Evolutionary conservation across 148 eudicot genomes (phyloP).

Genomic region (Linanthus parryae): DNA sequence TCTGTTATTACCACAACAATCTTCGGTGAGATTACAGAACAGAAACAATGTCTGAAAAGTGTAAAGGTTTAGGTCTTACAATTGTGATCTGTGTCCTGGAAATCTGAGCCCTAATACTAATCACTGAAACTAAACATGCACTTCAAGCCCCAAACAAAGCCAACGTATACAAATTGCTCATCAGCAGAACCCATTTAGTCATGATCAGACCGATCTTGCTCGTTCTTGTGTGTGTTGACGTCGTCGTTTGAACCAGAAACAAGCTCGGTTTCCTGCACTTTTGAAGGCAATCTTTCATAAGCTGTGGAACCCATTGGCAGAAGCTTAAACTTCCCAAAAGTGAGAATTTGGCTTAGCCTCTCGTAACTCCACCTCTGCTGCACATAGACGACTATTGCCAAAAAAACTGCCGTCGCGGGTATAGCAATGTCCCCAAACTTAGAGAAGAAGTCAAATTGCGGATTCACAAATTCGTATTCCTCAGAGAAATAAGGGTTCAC

Average conservation of each 20-base stretch:
- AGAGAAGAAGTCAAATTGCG: slow-evolving; percentile 52
- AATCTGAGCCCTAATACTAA: too few relatives aligned
- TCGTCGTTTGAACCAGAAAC: slow-evolving; percentile 29
- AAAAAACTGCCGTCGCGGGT: slow-evolving; percentile 38
- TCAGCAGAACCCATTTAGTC: not conserved
- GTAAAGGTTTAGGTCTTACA: too few relatives aligned
- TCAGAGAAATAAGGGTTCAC: slow-evolving; percentile 60
- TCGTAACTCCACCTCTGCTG: slow-evolving; percentile 77
- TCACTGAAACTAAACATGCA: too few relatives aligned
- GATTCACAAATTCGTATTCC: slow-evolving; percentile 73
- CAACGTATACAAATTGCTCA: too few relatives aligned
- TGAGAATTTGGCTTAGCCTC: slow-evolving; percentile 32
- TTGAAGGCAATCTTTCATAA: slow-evolving; percentile 62
- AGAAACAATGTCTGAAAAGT: too few relatives aligned
- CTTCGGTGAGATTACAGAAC: too few relatives aligned
- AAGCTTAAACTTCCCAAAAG: slow-evolving; percentile 32
- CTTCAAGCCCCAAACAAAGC: too few relatives aligned
- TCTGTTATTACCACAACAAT: too few relatives aligned
- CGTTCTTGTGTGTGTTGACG: slow-evolving; percentile 3
- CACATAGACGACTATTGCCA: slow-evolving; percentile 44
- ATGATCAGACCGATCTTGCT: slow-evolving; percentile 5
- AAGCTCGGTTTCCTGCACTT: slow-evolving; percentile 59
- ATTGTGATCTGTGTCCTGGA: too few relatives aligned
- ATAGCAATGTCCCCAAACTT: slow-evolving; percentile 71
- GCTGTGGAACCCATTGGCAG: slow-evolving; percentile 48